Conservation (phyloP, 148 eudicot species). For the Bassia scoparia region DNA sequence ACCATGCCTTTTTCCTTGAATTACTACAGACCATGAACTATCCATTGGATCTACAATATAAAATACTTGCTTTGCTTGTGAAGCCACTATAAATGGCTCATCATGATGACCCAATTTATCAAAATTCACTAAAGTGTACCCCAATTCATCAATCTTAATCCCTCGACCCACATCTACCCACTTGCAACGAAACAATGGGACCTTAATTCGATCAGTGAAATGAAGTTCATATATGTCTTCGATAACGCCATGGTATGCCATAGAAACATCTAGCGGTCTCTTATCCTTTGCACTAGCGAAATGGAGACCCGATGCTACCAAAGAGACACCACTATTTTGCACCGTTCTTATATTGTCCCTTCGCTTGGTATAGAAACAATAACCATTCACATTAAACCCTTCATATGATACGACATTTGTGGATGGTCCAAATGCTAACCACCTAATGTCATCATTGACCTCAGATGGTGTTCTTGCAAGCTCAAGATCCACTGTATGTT, state of each 20-base stretch:
- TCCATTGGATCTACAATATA: too few species aligned
- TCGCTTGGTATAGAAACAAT: background rate
- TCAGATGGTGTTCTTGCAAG: background rate
- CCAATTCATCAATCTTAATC: too few species aligned
- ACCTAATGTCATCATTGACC: too few species aligned
- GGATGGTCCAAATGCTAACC: too few species aligned
- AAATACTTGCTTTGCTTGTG: too few species aligned
- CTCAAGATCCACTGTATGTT: background rate
- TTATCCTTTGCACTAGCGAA: background rate
- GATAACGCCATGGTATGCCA: background rate
- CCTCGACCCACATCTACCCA: background rate
- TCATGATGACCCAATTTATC: too few species aligned
- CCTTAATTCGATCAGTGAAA: background rate
- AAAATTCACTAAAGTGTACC: too few species aligned
- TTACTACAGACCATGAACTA: too few species aligned
- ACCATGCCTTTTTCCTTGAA: too few species aligned
- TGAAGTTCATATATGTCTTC: background rate
- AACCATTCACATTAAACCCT: background rate
- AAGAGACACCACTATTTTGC: conserved; percentile 1
- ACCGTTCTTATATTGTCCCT: background rate
- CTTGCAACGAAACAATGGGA: background rate
- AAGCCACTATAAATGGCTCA: too few species aligned
- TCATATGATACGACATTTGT: too few species aligned
- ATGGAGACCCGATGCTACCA: background rate
- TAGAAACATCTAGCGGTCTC: background rate